Evolutionary conservation across 257 asterid species (phyloP).

Genomic region (Salvia miltiorrhiza): DNA sequence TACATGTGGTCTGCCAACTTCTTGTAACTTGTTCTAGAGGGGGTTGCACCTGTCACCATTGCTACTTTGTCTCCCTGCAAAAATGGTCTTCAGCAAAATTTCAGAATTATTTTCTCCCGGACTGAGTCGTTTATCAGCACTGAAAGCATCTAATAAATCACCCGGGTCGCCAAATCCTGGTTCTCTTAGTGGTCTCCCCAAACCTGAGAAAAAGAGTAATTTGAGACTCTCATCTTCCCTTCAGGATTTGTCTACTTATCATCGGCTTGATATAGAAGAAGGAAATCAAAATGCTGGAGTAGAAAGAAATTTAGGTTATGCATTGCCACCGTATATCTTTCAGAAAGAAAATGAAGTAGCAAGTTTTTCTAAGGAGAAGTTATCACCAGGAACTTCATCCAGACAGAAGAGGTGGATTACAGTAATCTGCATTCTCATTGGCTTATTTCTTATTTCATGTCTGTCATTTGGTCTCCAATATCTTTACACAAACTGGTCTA

Average conservation of each 20-base stretch:
- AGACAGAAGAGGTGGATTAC: constrained; percentile 50
- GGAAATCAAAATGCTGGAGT: constrained; percentile 38
- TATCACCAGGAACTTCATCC: constrained; percentile 34
- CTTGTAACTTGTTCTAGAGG: constrained; percentile 14
- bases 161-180: constrained; percentile 56
- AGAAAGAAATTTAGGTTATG: constrained; percentile 34
- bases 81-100: constrained; percentile 48
- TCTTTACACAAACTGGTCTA: constrained; percentile 60
- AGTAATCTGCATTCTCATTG: constrained; percentile 53
- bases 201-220: constrained; percentile 45
- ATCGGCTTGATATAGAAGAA: constrained; percentile 49
- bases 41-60: constrained; percentile 1
- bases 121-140: constrained; percentile 45
- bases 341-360: constrained; percentile 47
- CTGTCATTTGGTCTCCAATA: constrained; percentile 45
- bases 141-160: constrained; percentile 45
- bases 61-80: constrained; percentile 28
- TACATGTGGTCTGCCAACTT: neutral
- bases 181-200: constrained; percentile 37
- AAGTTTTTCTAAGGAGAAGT: constrained; percentile 81
- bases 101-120: constrained; percentile 52
- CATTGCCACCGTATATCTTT: constrained; percentile 37
- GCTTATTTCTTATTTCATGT: constrained; percentile 53
- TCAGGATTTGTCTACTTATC: constrained; percentile 79
- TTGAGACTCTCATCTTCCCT: constrained; percentile 76